Evolutionary conservation across 108 stramenopile genomes (phyloP).

Genomic region (Conticribra guillardii): DNA sequence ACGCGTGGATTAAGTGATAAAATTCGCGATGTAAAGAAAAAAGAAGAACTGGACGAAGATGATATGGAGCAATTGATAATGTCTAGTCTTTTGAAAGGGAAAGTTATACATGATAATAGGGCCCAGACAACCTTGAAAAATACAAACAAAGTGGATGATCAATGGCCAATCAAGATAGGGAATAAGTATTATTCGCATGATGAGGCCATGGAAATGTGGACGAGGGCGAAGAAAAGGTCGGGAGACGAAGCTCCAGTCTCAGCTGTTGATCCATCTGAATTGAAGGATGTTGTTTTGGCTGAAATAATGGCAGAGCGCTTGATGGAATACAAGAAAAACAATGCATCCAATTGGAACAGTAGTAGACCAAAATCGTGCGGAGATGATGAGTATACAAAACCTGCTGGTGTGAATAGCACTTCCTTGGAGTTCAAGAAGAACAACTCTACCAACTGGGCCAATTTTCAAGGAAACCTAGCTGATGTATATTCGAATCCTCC

Average conservation of each 20-base stretch:
- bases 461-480: too few relatives aligned
- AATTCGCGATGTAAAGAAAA: not conserved
- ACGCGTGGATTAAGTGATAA: not conserved
- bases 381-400: not conserved
- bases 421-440: too few relatives aligned
- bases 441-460: too few relatives aligned
- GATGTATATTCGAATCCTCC: too few relatives aligned
- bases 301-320: not conserved
- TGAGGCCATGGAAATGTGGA: constrained; percentile 26
- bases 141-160: constrained; percentile 6
- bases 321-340: not conserved
- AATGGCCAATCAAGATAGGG: constrained; percentile 28
- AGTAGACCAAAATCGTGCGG: not conserved
- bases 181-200: constrained; percentile 26
- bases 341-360: not conserved
- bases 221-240: constrained; percentile 8
- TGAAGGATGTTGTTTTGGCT: constrained; percentile 1
- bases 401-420: too few relatives aligned
- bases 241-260: constrained; percentile 10
- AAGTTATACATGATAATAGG: not conserved
- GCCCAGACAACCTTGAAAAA: not conserved
- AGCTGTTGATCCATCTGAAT: constrained; percentile 1
- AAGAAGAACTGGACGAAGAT: not conserved
- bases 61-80: not conserved
- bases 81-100: not conserved